Base-by-base conservation (phyloP, 495 filamentous ascomycete species). In the Tuber melanosporum region DNA sequence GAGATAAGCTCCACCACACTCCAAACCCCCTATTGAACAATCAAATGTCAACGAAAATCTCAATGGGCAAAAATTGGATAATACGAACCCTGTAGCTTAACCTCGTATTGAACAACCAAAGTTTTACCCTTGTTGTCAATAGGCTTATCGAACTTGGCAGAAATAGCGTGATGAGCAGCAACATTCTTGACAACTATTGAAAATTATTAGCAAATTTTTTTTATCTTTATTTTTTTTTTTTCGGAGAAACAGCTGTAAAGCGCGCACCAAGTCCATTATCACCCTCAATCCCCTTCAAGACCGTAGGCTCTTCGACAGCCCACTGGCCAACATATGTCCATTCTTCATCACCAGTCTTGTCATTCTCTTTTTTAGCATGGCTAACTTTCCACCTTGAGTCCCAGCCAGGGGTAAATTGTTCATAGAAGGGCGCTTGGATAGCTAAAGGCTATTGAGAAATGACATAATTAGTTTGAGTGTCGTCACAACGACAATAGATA, bases 1-100 rank as follows among this genome's bases (percentile, higher is more conserved):
- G 89, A 99, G 88, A 87, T 99, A 99, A 81, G 96, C 96, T 85
- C 96, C 96, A 89, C 96, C 96, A 86, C 96, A 99, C 84, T 98
- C 94, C 74, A 99, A 90, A 78, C 94, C 95, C 86, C 95, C 93
- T 95, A 73, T 49, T 75, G 57, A 41, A 62, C 70, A 46, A 43
- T 43, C 2, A 49, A 47, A 71, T 62, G 73, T 84, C 73, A 85
- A 77, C 36, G 66, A 66, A 47, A 32, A 66, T 49, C 78, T 70
- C 57, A 73, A 76, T 15, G 36, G 71, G 62, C 36, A 70, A 46
- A 49, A 62, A 41, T 41, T 15, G 10, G 32, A 17, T 20, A 1
- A 74, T 71, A 89, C 92, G 84, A 88, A 96, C 93, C 94, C 86
- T 99, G 96, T 79, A 97, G 92, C 91, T 99, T 98, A 83, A 99